Evolutionary conservation across 495 filamentous ascomycete species (phyloP).

Genomic region (Hamigera avellanea): DNA sequence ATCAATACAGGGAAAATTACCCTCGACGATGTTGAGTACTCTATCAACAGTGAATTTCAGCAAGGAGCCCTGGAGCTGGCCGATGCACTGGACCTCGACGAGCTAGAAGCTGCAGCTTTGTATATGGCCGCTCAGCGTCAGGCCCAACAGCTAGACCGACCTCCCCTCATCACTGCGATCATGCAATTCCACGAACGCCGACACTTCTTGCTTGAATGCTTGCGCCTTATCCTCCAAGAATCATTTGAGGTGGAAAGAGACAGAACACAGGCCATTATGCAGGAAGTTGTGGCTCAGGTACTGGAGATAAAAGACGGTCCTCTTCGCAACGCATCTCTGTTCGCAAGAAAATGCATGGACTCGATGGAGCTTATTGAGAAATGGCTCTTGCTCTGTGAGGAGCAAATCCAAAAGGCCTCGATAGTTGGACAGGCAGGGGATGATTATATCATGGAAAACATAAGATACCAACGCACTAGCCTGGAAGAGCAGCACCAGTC

Average conservation of each 20-base stretch:
- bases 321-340: slow-evolving; percentile 35
- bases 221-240: slow-evolving; percentile 62
- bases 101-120: slow-evolving; percentile 66
- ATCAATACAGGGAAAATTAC: slow-evolving; percentile 51
- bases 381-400: slow-evolving; percentile 58
- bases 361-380: slow-evolving; percentile 62
- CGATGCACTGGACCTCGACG: slow-evolving; percentile 81
- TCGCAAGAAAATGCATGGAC: slow-evolving; percentile 56
- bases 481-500: slow-evolving; percentile 80
- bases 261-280: slow-evolving; percentile 27
- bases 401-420: slow-evolving; percentile 57
- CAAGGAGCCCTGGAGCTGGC: slow-evolving; percentile 66
- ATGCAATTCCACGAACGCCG: slow-evolving; percentile 77
- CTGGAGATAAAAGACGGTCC: slow-evolving; percentile 32
- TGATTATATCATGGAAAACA: slow-evolving; percentile 51
- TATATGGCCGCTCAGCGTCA: slow-evolving; percentile 58
- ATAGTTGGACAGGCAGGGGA: slow-evolving; percentile 51
- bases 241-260: slow-evolving; percentile 47
- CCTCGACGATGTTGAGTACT: slow-evolving; percentile 58
- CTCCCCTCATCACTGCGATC: slow-evolving; percentile 59
- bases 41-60: slow-evolving; percentile 79
- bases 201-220: slow-evolving; percentile 65
- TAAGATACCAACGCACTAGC: slow-evolving; percentile 60
- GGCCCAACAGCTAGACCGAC: slow-evolving; percentile 49
- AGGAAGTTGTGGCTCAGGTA: slow-evolving; percentile 28